Evolutionary conservation across 2,329 filamentous ascomycete species (phyloP).

Genomic region (Aureobasidium sp.): DNA sequence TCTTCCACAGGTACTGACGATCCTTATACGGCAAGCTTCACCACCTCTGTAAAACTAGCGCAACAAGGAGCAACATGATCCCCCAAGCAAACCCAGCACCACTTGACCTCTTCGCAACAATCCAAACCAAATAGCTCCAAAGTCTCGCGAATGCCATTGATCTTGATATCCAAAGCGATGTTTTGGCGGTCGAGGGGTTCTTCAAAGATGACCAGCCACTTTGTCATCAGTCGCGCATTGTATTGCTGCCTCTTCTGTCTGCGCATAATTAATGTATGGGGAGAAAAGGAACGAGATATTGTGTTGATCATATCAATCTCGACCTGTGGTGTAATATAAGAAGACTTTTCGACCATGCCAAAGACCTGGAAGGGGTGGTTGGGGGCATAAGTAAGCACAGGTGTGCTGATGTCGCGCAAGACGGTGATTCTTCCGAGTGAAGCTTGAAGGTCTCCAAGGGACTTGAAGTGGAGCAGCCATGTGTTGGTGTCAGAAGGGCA

Average conservation of each 20-base stretch:
- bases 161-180: not conserved
- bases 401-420: not conserved
- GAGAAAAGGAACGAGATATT: not conserved
- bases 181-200: not conserved
- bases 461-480: not conserved
- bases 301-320: not conserved
- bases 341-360: not conserved
- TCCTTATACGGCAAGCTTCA: not conserved
- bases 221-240: not conserved
- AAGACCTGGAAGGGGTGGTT: not conserved
- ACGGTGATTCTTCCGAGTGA: not conserved
- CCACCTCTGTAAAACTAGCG: not conserved
- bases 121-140: not conserved
- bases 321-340: not conserved
- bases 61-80: not conserved
- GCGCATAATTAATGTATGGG: not conserved
- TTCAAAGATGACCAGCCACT: not conserved
- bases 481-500: not conserved
- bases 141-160: not conserved
- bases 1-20: not conserved
- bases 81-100: not conserved
- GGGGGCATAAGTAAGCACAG: not conserved
- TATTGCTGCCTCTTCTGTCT: not conserved
- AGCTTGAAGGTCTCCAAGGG: not conserved
- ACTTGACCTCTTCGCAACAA: not conserved